phyloP scores from a whole-genome alignment of 345 rosid species.

The Atalantia buxifolia region DNA sequence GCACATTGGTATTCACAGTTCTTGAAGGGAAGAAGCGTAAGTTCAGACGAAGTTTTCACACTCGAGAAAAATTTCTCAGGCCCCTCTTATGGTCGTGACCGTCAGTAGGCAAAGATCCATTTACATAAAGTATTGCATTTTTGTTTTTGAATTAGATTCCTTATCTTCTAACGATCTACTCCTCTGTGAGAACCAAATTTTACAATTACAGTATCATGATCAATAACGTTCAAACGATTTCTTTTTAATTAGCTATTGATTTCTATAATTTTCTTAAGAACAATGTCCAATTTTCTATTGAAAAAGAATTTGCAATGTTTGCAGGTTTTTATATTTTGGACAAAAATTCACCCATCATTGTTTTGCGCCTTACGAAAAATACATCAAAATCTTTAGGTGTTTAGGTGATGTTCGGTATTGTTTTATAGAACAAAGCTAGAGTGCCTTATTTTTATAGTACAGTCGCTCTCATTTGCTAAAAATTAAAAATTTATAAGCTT shows the following conservation, averaged over 20 bases:
- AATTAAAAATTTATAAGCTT: no score
- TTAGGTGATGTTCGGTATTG: no score
- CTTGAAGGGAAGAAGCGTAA: conserved; percentile 31
- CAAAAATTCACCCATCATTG: no score
- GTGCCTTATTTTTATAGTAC: no score
- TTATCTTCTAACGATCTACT: background rate
- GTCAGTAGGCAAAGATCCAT: background rate
- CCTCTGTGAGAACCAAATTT: background rate
- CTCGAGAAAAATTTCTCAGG: background rate
- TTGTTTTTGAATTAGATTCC: background rate
- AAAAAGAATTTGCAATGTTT: background rate
- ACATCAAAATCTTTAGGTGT: no score
- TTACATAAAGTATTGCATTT: background rate
- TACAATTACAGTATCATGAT: background rate
- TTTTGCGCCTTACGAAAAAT: no score
- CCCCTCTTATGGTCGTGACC: background rate
- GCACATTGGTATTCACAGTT: conserved; percentile 49
- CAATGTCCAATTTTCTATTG: background rate
- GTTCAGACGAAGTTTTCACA: background rate
- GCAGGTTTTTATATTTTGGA: background rate
- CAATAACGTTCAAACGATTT: background rate
- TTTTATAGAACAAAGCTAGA: no score
- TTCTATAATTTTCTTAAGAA: background rate
- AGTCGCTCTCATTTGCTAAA: no score
- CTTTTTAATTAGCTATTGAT: background rate